A percentile compares a stretch with the other conserved stretches of the same genome.
phyloP scores from a whole-genome alignment of 2,329 filamentous ascomycete species.

The Aspergillus flavus region DNA sequence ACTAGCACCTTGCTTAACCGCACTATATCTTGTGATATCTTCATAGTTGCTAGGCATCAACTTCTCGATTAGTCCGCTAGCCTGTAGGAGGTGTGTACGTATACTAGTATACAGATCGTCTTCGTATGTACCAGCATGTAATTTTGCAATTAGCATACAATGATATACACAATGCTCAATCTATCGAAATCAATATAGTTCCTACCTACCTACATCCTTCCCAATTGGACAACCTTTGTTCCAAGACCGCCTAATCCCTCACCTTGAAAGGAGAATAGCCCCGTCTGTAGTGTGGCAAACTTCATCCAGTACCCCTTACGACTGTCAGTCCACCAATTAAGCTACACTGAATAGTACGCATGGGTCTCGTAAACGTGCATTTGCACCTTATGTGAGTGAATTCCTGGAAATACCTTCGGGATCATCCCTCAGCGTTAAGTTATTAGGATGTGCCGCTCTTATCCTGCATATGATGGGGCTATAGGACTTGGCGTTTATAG shows the following conservation, averaged over 20 bases:
- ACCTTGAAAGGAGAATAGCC: neutral
- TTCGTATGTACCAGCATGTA: neutral
- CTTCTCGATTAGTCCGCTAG: neutral
- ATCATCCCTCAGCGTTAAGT: slow-evolving; percentile 3
- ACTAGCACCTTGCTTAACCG: neutral
- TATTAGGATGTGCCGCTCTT: neutral
- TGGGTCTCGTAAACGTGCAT: slow-evolving; percentile 13
- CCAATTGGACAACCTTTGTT: neutral
- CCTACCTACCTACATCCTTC: neutral
- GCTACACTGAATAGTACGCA: neutral
- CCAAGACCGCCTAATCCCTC: neutral
- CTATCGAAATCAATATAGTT: neutral
- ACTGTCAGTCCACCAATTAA: slow-evolving; percentile 7
- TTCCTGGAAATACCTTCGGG: slow-evolving; percentile 12
- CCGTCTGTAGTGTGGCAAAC: slow-evolving; percentile 7
- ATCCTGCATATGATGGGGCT: slow-evolving; percentile 4
- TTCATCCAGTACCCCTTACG: slow-evolving; percentile 7
- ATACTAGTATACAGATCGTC: neutral
- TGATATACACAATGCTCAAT: neutral
- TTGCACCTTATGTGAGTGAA: slow-evolving; percentile 6
- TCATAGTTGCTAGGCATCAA: neutral
- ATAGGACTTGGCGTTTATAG: neutral
- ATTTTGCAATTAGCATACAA: neutral
- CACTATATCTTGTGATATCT: neutral
- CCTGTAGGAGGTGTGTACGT: too few species aligned